phyloP scores from a whole-genome alignment of 768 basidiomycete species.

The Pleurotus djamor region DNA sequence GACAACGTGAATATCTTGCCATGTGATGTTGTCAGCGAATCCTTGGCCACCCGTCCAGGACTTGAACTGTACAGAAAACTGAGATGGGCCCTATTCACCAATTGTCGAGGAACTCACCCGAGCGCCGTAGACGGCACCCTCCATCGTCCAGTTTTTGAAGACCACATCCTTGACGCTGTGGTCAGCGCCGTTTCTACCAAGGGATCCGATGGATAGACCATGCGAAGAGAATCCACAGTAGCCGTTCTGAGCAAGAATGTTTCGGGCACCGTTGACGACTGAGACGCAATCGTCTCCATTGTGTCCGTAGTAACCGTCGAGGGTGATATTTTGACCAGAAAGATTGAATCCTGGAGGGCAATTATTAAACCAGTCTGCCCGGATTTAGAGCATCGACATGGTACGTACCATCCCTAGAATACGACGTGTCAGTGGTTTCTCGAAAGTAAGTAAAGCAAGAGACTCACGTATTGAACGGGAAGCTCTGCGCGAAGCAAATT shows the following conservation, averaged over 20 bases:
- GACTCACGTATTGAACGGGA: conserved; percentile 43
- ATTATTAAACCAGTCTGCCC: neutral
- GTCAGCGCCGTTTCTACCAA: conserved; percentile 36
- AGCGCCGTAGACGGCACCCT: conserved; percentile 46
- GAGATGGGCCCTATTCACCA: conserved; percentile 8
- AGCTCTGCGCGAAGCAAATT: conserved; percentile 21
- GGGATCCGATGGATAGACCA: conserved; percentile 45
- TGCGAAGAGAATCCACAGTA: conserved; percentile 46
- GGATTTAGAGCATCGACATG: neutral
- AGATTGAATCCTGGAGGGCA: conserved; percentile 27
- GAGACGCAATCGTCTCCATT: conserved; percentile 51
- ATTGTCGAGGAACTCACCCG: conserved; percentile 20
- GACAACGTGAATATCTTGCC: conserved; percentile 39
- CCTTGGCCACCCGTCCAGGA: conserved; percentile 48
- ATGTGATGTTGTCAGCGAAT: conserved; percentile 45
- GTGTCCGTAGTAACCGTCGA: conserved; percentile 40
- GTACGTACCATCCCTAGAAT: conserved; percentile 20
- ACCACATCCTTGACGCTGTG: conserved; percentile 41
- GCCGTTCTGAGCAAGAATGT: conserved; percentile 42
- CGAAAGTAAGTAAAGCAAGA: neutral
- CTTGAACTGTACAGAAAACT: conserved; percentile 32
- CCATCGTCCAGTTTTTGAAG: conserved; percentile 48
- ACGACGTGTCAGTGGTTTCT: neutral
- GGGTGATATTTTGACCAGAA: conserved; percentile 34
- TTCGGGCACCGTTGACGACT: conserved; percentile 40